Evolutionary conservation across 2,329 filamentous ascomycete genomes (phyloP).

Genomic region (Apiospora phragmitis): DNA sequence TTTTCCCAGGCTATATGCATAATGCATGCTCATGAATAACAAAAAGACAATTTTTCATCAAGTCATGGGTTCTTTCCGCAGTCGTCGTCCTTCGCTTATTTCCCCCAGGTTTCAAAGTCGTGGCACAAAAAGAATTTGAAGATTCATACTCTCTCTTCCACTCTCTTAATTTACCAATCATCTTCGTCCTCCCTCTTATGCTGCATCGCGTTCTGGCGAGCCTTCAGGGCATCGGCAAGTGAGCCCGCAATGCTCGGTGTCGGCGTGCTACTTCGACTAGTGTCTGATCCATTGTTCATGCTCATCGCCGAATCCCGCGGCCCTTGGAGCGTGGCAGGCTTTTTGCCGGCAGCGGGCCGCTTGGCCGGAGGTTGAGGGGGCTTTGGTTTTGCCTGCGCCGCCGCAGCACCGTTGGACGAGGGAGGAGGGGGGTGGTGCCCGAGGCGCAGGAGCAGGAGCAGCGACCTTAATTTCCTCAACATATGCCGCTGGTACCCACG

Average conservation of each 20-base stretch:
- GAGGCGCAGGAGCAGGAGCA: conserved; percentile 59
- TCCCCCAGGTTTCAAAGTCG: not conserved
- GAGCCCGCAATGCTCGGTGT: conserved; percentile 72
- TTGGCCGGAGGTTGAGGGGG: conserved; percentile 80
- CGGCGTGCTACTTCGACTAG: conserved; percentile 70
- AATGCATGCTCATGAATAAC: conserved; percentile 4
- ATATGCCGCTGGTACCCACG: conserved; percentile 93
- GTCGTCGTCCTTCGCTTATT: not conserved
- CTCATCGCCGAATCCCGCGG: conserved; percentile 73
- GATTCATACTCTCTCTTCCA: not conserved
- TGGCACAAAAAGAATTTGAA: not conserved
- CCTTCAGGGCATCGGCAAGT: conserved; percentile 75
- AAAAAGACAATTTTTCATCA: not conserved
- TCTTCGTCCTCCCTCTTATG: conserved; percentile 68
- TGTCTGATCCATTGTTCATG: conserved; percentile 57
- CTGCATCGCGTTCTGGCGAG: conserved; percentile 75
- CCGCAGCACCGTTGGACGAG: conserved; percentile 43
- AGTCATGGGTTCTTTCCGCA: not conserved
- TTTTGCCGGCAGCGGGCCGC: conserved; percentile 71
- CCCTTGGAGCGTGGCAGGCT: conserved; percentile 67
- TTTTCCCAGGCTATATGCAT: not conserved
- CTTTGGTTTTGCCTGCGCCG: conserved; percentile 62
- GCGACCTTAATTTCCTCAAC: conserved; percentile 75
- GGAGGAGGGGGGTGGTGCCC: conserved; percentile 70
- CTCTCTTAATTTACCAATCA: conserved; percentile 55